Conservation (phyloP, 2,329 filamentous ascomycete species). For the Cladosporium oxysporum region DNA sequence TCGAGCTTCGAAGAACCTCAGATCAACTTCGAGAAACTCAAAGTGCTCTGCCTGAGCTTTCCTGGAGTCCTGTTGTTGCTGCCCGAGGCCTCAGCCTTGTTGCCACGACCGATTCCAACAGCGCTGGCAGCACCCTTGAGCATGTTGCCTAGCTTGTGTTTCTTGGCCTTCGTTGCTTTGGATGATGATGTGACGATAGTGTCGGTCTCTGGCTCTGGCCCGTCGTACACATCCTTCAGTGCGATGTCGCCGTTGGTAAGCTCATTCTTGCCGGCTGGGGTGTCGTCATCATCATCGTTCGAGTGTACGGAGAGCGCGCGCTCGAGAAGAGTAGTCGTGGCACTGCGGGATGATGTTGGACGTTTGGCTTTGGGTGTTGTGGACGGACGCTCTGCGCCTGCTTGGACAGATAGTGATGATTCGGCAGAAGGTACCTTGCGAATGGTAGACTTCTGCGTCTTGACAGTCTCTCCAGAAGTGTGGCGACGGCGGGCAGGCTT, state of each 20-base stretch:
- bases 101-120: constrained; percentile 26
- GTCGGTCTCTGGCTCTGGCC: constrained; percentile 14
- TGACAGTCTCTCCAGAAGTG: constrained; percentile 4
- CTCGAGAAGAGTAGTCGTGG: constrained; percentile 20
- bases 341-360: constrained; percentile 17
- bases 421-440: constrained; percentile 10
- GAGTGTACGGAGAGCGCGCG: constrained; percentile 15
- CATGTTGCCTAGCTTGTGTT: constrained; percentile 17
- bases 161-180: constrained; percentile 16
- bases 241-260: constrained; percentile 1
- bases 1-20: not conserved
- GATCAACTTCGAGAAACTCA: constrained; percentile 24
- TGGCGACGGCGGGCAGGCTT: constrained; percentile 19
- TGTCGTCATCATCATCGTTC: not conserved
- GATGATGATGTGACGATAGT: constrained; percentile 7
- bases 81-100: constrained; percentile 14
- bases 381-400: not conserved
- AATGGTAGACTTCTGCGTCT: constrained; percentile 15
- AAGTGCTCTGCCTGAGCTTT: constrained; percentile 29
- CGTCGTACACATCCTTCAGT: not conserved
- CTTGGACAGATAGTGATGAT: not conserved
- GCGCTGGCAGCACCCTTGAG: constrained; percentile 17
- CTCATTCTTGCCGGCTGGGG: not conserved
- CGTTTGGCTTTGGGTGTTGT: constrained; percentile 14
- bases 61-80: constrained; percentile 14